Evolutionary conservation across 345 rosid species (phyloP).

Genomic region (Pseudoturritis turrita): DNA sequence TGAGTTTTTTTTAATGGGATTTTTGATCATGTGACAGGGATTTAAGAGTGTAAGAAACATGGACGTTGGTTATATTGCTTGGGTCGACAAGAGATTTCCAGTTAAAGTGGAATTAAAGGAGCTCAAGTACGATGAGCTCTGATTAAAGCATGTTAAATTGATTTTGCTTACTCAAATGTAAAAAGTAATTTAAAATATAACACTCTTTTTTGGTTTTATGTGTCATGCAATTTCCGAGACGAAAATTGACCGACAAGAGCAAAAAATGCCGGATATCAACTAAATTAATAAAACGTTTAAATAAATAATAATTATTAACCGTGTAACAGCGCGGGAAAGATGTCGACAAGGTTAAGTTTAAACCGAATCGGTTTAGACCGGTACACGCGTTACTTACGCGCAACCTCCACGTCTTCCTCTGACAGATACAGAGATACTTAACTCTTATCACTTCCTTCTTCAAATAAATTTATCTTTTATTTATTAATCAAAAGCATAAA

Average conservation of each 20-base stretch:
- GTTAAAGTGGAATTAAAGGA: conserved; percentile 31
- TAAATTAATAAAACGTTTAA: not conserved
- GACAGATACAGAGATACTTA: conserved; percentile 10
- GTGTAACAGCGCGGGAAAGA: conserved; percentile 16
- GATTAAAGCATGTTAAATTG: not conserved
- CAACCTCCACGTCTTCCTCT: conserved; percentile 15
- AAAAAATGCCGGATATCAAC: not conserved
- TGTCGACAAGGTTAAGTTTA: not conserved
- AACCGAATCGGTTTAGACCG: not conserved
- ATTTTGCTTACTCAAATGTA: not conserved
- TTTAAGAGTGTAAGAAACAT: conserved; percentile 61
- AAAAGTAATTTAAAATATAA: too few relatives aligned
- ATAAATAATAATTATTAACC: not conserved
- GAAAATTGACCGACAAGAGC: not conserved
- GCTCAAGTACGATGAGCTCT: conserved; percentile 23
- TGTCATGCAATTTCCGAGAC: not conserved
- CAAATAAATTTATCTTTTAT: conserved; percentile 18
- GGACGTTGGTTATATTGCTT: conserved; percentile 78
- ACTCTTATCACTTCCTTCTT: conserved; percentile 1
- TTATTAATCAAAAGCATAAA: not conserved
- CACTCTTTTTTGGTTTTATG: too few relatives aligned
- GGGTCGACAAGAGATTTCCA: conserved; percentile 48
- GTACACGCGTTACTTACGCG: conserved; percentile 28
- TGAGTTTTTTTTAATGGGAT: not conserved
- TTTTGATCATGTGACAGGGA: conserved; percentile 42